Conservation (phyloP, 208 protist species). For the Trypanosoma rangeli region DNA sequence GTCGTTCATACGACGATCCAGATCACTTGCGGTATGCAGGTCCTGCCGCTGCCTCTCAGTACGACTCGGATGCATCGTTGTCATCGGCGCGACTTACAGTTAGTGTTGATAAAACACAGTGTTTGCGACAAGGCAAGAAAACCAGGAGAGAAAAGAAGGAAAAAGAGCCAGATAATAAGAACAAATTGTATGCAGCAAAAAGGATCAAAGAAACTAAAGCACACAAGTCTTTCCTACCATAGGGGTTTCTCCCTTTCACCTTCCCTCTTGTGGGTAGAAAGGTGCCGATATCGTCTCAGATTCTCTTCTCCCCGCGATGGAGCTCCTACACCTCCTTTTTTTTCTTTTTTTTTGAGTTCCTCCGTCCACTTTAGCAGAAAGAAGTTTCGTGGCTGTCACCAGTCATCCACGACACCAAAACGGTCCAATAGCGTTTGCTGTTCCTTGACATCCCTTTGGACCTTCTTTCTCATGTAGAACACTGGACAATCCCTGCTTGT, state of each 20-base stretch:
- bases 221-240: too few relatives aligned
- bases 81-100: not conserved
- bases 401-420: slow-evolving; percentile 95
- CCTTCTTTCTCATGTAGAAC: slow-evolving; percentile 99
- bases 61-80: slow-evolving; percentile 3
- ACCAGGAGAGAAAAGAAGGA: too few relatives aligned
- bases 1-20: slow-evolving; percentile 81
- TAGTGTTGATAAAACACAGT: too few relatives aligned
- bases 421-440: slow-evolving; percentile 92
- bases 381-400: slow-evolving; percentile 34
- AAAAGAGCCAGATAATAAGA: too few relatives aligned
- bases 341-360: not conserved
- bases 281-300: not conserved
- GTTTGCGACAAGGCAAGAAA: too few relatives aligned
- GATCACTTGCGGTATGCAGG: slow-evolving; percentile 41
- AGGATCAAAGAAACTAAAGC: too few relatives aligned
- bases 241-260: not conserved
- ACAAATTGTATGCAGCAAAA: too few relatives aligned
- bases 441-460: slow-evolving; percentile 97
- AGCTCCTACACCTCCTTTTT: not conserved
- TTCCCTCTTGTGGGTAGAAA: not conserved
- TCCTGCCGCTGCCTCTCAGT: slow-evolving; percentile 72
- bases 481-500: slow-evolving; percentile 98
- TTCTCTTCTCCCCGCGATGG: not conserved
- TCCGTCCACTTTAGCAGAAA: not conserved